A percentile compares a stretch with the other conserved stretches of the same genome.
These are phyloP conservation scores for Aspergillus melleus DNA, from an alignment of 2,329 filamentous ascomycete genomes.

Conservation along the genomic window DNA sequence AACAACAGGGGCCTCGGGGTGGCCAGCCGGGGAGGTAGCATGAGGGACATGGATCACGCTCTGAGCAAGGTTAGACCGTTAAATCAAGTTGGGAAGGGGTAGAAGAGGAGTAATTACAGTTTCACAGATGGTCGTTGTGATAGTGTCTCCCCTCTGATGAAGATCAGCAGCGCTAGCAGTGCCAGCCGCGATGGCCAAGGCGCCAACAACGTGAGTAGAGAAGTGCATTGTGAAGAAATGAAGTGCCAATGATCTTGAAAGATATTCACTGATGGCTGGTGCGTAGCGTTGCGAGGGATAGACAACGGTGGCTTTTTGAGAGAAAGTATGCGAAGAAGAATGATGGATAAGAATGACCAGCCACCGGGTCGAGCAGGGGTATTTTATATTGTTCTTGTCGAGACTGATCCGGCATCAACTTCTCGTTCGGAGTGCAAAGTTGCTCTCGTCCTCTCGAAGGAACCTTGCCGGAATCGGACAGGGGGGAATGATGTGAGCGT, in stretches of 20 bases:
- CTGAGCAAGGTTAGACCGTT: background rate
- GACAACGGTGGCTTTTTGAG: background rate
- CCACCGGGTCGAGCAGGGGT: background rate
- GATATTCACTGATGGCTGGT: background rate
- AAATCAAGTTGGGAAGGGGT: background rate
- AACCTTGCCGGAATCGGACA: conserved; percentile 1
- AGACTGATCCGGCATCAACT: conserved; percentile 1
- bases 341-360: background rate
- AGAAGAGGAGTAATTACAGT: background rate
- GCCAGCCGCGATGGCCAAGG: conserved; percentile 22
- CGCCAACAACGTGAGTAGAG: conserved; percentile 19
- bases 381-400: background rate
- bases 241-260: background rate
- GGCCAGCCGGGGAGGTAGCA: background rate
- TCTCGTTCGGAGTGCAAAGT: background rate
- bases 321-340: background rate
- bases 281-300: background rate
- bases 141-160: background rate
- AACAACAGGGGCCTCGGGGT: conserved; percentile 1
- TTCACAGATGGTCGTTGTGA: conserved; percentile 6
- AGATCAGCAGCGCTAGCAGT: conserved; percentile 11
- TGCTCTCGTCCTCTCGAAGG: background rate
- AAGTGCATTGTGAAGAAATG: conserved; percentile 30
- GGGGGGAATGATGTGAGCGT: background rate
- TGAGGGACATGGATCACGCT: background rate